Evolutionary conservation across 2,329 filamentous ascomycete species (phyloP).

Genomic region (Rugonectria rugulosa): DNA sequence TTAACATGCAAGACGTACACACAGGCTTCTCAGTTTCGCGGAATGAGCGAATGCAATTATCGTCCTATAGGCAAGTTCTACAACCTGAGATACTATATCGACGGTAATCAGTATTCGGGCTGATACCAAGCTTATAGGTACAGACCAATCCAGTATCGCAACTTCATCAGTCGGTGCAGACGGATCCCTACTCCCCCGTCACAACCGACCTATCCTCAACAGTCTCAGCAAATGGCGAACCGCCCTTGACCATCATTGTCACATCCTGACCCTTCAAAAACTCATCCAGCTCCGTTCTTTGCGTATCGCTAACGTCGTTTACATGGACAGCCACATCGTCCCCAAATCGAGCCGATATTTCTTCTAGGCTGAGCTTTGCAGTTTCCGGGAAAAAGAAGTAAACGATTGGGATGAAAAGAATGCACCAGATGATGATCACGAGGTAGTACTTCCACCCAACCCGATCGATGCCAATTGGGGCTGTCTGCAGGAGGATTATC

Average conservation of each 20-base stretch:
- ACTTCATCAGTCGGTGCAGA: not conserved
- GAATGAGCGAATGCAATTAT: too few relatives aligned
- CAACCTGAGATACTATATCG: too few relatives aligned
- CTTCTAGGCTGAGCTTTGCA: constrained; percentile 49
- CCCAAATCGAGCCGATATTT: constrained; percentile 49
- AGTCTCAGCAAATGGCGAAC: not conserved
- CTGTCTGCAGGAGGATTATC: constrained; percentile 56
- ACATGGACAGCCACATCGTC: constrained; percentile 58
- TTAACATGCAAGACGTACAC: too few relatives aligned
- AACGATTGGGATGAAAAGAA: constrained; percentile 40
- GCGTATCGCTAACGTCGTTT: constrained; percentile 49
- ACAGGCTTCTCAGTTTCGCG: too few relatives aligned
- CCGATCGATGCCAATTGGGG: constrained; percentile 45
- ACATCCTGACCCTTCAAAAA: constrained; percentile 29
- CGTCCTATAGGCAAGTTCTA: too few relatives aligned
- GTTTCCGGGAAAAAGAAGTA: constrained; percentile 45
- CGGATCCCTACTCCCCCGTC: not conserved
- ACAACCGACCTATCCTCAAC: constrained; percentile 1
- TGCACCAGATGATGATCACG: constrained; percentile 53
- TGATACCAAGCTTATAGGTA: too few relatives aligned
- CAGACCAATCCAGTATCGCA: too few relatives aligned
- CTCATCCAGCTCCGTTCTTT: constrained; percentile 34
- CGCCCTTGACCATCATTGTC: constrained; percentile 11
- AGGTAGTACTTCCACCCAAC: constrained; percentile 60
- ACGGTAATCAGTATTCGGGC: too few relatives aligned